phyloP scores from a whole-genome alignment of 1,284 basidiomycete species.

The Ganoderma lingzhi region DNA sequence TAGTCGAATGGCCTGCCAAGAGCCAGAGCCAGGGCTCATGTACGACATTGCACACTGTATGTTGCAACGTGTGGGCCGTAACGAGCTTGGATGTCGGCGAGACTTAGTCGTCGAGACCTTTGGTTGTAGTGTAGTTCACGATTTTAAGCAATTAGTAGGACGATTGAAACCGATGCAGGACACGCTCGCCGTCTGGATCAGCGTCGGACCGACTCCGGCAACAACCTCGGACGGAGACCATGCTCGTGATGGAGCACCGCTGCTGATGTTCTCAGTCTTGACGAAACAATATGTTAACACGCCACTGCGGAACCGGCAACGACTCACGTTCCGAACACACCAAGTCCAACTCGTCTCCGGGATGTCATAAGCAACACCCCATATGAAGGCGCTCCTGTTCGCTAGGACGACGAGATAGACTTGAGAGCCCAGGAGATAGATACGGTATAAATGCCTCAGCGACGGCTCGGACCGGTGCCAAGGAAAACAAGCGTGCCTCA shows the following conservation, averaged over 20 bases:
- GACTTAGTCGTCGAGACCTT: neutral
- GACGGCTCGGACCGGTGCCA: no score
- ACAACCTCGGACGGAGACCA: conserved; percentile 4
- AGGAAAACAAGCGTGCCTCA: no score
- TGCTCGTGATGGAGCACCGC: neutral
- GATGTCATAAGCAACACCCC: no score
- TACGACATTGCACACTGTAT: neutral
- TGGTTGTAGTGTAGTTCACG: no score
- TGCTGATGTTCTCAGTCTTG: neutral
- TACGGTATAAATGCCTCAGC: no score
- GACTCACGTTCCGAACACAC: no score
- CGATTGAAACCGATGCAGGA: neutral
- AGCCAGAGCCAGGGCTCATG: neutral
- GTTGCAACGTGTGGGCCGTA: neutral
- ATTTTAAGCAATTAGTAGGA: neutral
- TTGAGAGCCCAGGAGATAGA: no score
- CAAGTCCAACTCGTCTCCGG: no score
- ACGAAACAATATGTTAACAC: no score
- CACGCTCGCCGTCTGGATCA: neutral
- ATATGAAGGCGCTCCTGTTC: no score
- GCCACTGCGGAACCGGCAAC: neutral
- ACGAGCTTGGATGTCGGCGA: no score
- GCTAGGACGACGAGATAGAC: no score
- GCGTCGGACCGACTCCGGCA: conserved; percentile 4
- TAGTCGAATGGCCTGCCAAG: neutral